Conservation (phyloP, 2,329 filamentous ascomycete genomes). For the Cytospora chrysosperma region DNA sequence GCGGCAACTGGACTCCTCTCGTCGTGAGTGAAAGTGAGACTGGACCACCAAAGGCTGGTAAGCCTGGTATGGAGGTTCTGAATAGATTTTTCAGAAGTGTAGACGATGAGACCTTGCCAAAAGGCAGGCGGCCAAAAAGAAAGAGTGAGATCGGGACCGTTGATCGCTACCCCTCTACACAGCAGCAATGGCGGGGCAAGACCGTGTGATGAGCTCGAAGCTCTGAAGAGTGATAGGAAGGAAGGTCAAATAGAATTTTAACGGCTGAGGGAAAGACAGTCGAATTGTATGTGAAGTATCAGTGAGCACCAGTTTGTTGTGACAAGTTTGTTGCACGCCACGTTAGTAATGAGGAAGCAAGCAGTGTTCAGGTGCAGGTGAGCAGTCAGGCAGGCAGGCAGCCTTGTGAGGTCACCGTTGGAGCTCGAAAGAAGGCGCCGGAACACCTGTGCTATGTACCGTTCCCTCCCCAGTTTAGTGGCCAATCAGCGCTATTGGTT, state of each 20-base stretch:
- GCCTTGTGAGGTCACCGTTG: constrained; percentile 18
- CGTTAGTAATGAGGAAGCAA: neutral
- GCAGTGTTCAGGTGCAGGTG: neutral
- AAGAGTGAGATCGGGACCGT: neutral
- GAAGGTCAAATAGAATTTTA: neutral
- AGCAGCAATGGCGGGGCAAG: neutral
- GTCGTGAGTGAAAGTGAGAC: neutral
- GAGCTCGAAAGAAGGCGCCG: constrained; percentile 13
- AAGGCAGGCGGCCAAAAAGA: neutral
- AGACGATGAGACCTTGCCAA: neutral
- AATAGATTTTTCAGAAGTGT: neutral
- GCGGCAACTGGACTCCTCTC: neutral
- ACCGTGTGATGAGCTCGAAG: neutral
- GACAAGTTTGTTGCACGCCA: neutral
- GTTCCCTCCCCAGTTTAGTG: neutral
- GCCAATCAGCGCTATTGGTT: constrained; percentile 13
- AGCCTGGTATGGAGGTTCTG: neutral
- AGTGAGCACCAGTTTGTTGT: neutral
- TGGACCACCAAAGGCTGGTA: neutral
- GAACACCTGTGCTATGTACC: constrained; percentile 15
- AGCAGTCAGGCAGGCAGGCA: constrained; percentile 17
- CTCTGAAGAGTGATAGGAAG: neutral
- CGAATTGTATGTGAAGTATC: neutral
- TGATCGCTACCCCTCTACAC: neutral
- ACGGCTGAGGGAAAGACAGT: neutral